Conservation (phyloP, 2,329 filamentous ascomycete genomes). For the Fusarium veterinarium region DNA sequence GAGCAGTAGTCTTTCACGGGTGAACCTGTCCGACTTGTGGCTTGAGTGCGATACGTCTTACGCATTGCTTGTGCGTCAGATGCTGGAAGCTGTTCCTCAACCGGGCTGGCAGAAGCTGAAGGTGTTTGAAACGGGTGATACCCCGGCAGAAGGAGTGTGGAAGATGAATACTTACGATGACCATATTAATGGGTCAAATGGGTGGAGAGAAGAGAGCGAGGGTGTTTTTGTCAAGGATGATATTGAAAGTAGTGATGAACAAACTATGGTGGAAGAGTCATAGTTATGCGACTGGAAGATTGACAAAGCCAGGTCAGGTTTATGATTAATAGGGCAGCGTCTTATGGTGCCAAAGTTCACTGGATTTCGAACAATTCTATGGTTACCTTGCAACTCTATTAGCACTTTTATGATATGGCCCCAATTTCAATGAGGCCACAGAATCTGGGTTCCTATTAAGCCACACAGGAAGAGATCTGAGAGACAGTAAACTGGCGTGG, state of each 20-base stretch:
- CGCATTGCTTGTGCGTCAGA: conserved; percentile 56
- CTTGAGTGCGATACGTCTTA: conserved; percentile 66
- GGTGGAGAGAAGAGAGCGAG: conserved; percentile 58
- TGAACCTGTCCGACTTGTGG: conserved; percentile 61
- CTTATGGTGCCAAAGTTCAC: background rate
- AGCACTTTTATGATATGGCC: background rate
- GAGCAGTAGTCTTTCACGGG: conserved; percentile 53
- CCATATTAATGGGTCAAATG: conserved; percentile 48
- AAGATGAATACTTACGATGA: conserved; percentile 57
- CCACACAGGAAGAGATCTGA: background rate
- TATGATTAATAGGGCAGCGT: background rate
- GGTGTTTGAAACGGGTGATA: conserved; percentile 63
- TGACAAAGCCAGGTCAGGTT: background rate
- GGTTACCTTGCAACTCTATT: background rate
- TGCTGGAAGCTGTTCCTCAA: conserved; percentile 48
- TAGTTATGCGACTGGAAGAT: background rate
- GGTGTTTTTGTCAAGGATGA: conserved; percentile 57
- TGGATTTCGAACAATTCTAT: background rate
- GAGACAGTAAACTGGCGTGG: background rate
- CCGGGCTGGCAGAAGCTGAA: conserved; percentile 55
- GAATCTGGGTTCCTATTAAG: background rate
- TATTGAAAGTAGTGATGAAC: background rate
- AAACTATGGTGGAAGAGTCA: background rate
- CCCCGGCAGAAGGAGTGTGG: conserved; percentile 59
- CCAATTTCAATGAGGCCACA: background rate